Percentiles rank a stretch among this genome's conserved stretches.
Conservation (phyloP, 2,329 filamentous ascomycete genomes). For the Plectosphaerella cucumerina region DNA sequence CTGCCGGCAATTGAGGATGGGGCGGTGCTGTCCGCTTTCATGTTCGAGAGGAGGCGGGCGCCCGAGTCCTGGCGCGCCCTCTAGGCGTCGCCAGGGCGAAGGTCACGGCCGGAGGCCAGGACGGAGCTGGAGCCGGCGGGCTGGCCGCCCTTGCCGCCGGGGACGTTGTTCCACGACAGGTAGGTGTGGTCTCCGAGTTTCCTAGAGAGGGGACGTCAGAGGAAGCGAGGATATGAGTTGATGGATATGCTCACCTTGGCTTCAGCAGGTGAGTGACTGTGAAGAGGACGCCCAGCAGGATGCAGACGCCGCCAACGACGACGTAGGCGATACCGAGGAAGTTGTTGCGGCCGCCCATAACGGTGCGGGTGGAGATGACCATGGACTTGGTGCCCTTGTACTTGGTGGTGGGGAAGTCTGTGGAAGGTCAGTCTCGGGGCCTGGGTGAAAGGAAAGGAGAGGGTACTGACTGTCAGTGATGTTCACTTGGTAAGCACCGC, state of each 20-base stretch:
- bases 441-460: not conserved
- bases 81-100: conserved; percentile 40
- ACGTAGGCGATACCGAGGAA: conserved; percentile 97
- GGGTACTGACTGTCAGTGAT: conserved; percentile 70
- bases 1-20: not conserved
- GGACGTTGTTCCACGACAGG: conserved; percentile 81
- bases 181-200: conserved; percentile 99
- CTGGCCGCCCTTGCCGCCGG: conserved; percentile 36
- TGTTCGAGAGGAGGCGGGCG: conserved; percentile 3
- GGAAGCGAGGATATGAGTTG: not conserved
- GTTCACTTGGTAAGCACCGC: conserved; percentile 71
- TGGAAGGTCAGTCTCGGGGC: conserved; percentile 4
- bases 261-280: conserved; percentile 87
- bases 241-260: conserved; percentile 58
- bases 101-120: conserved; percentile 53
- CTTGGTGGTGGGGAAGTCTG: conserved; percentile 74
- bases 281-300: conserved; percentile 83
- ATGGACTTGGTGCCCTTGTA: conserved; percentile 90
- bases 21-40: not conserved
- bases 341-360: conserved; percentile 91
- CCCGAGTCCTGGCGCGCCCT: conserved; percentile 21
- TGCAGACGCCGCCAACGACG: conserved; percentile 88
- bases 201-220: conserved; percentile 38
- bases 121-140: conserved; percentile 35
- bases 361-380: conserved; percentile 81